Percentiles rank a stretch among this genome's conserved stretches.
Evolutionary conservation across 176 grass and related monocot genomes (phyloP).

Genomic region (Luzula sylvatica): DNA sequence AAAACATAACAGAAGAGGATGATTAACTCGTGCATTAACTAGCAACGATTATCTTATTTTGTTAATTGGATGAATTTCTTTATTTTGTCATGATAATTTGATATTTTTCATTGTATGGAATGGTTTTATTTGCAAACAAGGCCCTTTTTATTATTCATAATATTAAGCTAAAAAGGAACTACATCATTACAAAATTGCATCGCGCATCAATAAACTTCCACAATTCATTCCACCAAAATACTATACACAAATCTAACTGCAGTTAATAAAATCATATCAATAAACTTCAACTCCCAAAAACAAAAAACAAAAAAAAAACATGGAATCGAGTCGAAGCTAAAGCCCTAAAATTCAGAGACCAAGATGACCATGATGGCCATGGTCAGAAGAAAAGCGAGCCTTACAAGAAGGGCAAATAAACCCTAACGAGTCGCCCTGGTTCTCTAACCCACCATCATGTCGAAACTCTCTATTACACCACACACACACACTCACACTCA

Average conservation of each 20-base stretch:
- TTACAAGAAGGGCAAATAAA: conserved; percentile 76
- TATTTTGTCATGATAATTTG: neutral
- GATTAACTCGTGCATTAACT: conserved; percentile 6
- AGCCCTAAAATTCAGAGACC: conserved; percentile 3
- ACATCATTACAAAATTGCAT: conserved; percentile 2
- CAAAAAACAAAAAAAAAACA: neutral
- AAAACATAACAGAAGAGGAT: neutral
- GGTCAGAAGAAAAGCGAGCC: conserved; percentile 54
- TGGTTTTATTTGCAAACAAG: no score
- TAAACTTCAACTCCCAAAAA: conserved; percentile 6
- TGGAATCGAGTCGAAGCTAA: conserved; percentile 7
- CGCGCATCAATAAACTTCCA: conserved; percentile 4
- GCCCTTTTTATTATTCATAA: no score
- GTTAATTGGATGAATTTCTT: neutral
- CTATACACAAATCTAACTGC: conserved; percentile 15
- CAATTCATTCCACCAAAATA: conserved; percentile 12
- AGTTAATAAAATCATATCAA: neutral
- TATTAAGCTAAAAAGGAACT: conserved; percentile 1
- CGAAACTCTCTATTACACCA: conserved; percentile 72
- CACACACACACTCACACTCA: conserved; percentile 38
- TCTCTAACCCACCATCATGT: conserved; percentile 38
- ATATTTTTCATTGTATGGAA: no score
- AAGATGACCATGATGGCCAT: conserved; percentile 8
- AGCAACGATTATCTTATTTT: neutral
- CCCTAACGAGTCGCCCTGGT: conserved; percentile 39